Evolutionary conservation across 78 protist species (phyloP), one percentile per base, ranked within the genome.

Genomic region (Dictyostelium purpureum): DNA sequence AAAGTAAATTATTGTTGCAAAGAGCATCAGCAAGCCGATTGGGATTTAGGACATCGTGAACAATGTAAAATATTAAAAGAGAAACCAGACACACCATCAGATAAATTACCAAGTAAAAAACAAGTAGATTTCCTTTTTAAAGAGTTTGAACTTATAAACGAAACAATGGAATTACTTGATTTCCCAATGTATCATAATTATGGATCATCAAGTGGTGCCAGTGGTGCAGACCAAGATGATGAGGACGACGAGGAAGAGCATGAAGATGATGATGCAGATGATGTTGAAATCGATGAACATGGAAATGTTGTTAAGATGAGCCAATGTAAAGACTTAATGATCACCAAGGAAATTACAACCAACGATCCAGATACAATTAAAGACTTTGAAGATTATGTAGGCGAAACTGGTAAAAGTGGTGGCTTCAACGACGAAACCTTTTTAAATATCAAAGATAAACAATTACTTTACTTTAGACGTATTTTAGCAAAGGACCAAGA

Each of bases 11-110:
- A 90, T 49, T 90, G 94, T 63, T 7, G 89, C 28, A 49, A 37
- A 52, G 89, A 90, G 9, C 88, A 78, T 79, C 94, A 90, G 42
- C 40, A 63, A n/a, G n/a, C 7, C 4, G 90, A 90, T 70, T 90
- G 94, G 94, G 67, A 51, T 2, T 38, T 81, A 31, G 89, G 89
- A 18, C 94, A 90, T 51, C 70, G 79, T 43, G 77, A 75, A 28
- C 89, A 90, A 40, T 90, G 94, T 65, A 79, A 52, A 47, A 4
- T 82, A 54, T 28, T 82, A 24, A 75, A 31, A 51, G 33, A 51
- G 6, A 16, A 6, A 9, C 16, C 26, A 4, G 31, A 16, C 18
- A 35, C 7, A 3, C 4, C 31, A 16, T 2, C 12, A 37, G 9
- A 43, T 12, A 1, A 4, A 4, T 21, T 54, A 33, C 54, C 77